Evolutionary conservation across 1,284 basidiomycete species (phyloP), one percentile per base, ranked within the genome.

Genomic region (Sporisorium exsertum): DNA sequence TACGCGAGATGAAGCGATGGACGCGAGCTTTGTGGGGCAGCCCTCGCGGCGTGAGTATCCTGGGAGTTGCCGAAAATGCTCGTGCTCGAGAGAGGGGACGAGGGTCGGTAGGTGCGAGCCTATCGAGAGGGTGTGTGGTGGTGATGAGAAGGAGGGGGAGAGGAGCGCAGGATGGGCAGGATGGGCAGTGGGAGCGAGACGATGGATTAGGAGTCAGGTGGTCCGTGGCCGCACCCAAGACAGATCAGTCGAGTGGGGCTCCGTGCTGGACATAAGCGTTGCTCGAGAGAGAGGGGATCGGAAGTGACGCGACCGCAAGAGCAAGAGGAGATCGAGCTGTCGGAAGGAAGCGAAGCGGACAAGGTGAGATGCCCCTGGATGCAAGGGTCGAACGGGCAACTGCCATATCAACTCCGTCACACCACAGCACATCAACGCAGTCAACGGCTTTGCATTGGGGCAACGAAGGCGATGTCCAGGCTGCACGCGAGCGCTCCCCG

Each of bases 241-340:
- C 26, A 24, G 26, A 37, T 47, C 55, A 35, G 49, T 40, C 45
- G 33, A 56, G 50, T 26, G 66, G 66, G 51, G 56, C 56, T 51
- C 60, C 52, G 60, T 56, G 66, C 60, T 54, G 20, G 57, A 33
- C 56, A 58, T 53, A 64, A 64, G 64, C 64, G 32, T 27, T 47
- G 20, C 22, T 50, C 43, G 37, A 52, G 55, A 53, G 4, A 16
- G 15, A n/a, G 47, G 22, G 16, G 26, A 49, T n/a, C 7, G 47
- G 18, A 29, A 29, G 22, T 18, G 26, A 16, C 3, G 37, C 37
- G 37, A 8, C 37, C 37, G 37, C 37, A 40, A n/a, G 13, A 35
- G 35, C 3, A 9, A 35, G 13, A 35, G 22, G 20, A 22, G 22
- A 45, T 22, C 24, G 27, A 12, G 24, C 24, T 47, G 45, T 47